Evolutionary conservation across 2,329 filamentous ascomycete species (phyloP).

Genomic region (Colletotrichum coccodes): DNA sequence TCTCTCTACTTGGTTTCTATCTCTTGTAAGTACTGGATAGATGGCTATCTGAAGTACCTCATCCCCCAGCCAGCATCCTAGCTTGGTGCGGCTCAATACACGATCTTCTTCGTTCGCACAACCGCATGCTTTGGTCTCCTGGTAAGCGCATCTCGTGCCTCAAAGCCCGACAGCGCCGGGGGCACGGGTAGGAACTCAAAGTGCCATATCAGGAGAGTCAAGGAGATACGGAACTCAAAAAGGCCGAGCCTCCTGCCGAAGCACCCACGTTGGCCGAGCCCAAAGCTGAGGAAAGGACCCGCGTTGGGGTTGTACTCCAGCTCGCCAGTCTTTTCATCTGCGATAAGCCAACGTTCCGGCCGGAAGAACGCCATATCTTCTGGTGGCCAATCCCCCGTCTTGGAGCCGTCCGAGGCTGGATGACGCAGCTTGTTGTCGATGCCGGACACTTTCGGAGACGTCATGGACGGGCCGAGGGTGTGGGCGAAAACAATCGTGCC

Average conservation of each 20-base stretch:
- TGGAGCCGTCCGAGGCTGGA: neutral
- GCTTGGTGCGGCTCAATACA: too few relatives aligned
- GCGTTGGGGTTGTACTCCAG: neutral
- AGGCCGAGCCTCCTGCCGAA: neutral
- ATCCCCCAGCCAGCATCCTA: too few relatives aligned
- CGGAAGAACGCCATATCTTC: neutral
- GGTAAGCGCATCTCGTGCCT: neutral
- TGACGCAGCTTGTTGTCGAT: neutral
- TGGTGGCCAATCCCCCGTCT: neutral
- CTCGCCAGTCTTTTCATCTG: neutral
- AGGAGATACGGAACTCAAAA: neutral
- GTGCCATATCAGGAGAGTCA: neutral
- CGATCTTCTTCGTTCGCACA: neutral
- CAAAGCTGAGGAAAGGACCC: neutral
- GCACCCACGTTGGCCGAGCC: neutral
- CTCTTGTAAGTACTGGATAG: too few relatives aligned
- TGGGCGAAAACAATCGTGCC: constrained; percentile 30
- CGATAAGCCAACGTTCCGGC: neutral
- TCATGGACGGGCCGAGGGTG: neutral
- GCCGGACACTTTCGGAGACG: neutral
- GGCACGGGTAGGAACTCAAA: neutral
- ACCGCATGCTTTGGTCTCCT: neutral
- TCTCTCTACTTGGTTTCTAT: too few relatives aligned
- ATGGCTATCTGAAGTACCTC: too few relatives aligned
- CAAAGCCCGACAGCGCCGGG: neutral